Evolutionary conservation across 495 filamentous ascomycete species (phyloP).

Genomic region (Neurospora sp.): DNA sequence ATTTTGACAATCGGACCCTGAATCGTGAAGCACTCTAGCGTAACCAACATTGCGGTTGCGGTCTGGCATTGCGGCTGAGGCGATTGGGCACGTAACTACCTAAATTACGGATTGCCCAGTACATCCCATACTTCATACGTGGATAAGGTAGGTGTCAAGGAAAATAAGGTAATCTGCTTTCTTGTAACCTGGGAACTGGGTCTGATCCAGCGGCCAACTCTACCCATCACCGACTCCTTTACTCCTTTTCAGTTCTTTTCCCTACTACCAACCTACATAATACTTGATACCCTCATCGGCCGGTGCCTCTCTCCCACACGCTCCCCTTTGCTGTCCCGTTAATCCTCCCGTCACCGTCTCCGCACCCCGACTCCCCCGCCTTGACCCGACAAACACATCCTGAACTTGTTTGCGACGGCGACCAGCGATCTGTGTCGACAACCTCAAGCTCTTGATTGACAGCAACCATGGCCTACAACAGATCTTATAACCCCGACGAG

Average conservation of each 20-base stretch:
- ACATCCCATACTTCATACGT: neutral
- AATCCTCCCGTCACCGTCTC: neutral
- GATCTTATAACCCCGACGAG: conserved; percentile 88
- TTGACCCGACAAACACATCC: conserved; percentile 7
- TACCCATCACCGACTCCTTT: neutral
- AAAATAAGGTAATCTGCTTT: neutral
- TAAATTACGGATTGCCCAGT: neutral
- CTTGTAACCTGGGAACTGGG: neutral
- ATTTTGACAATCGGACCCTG: neutral
- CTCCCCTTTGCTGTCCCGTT: neutral
- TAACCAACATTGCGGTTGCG: neutral
- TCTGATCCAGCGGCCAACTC: neutral
- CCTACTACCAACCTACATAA: neutral
- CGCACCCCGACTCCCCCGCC: neutral
- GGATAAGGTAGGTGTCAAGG: neutral
- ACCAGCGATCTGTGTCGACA: conserved; percentile 9
- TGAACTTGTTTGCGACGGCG: conserved; percentile 6
- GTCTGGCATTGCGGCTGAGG: neutral
- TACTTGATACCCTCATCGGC: neutral
- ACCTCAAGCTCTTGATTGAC: conserved; percentile 6
- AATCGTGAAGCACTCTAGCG: neutral
- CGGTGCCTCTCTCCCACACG: neutral
- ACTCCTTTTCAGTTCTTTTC: neutral
- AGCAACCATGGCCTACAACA: conserved; percentile 81
- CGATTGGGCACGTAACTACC: neutral